Evolutionary conservation across 176 grass and related monocot genomes (phyloP).

Genomic region (Chloris gayana): DNA sequence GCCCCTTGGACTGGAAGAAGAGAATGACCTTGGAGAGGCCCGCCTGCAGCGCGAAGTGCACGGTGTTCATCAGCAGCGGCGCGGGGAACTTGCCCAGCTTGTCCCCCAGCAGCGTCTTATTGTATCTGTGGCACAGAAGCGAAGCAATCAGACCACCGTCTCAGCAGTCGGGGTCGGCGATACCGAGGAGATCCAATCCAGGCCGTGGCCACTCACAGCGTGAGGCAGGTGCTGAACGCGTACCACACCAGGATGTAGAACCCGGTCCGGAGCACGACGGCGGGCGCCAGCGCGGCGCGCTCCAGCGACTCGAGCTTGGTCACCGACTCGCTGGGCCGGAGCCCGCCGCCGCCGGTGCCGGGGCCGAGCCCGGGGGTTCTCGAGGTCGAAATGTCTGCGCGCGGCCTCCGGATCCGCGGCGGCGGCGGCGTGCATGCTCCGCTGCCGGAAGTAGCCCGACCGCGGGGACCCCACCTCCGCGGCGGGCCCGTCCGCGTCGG

Average conservation of each 20-base stretch:
- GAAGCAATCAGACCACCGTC: constrained; percentile 20
- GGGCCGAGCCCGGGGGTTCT: constrained; percentile 39
- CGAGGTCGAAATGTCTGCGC: constrained; percentile 65
- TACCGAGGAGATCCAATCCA: constrained; percentile 28
- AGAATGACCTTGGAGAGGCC: constrained; percentile 83
- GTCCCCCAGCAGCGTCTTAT: constrained; percentile 96
- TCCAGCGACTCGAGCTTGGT: constrained; percentile 86
- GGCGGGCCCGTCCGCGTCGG: constrained; percentile 29
- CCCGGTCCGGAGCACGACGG: constrained; percentile 63
- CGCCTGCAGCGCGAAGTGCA: constrained; percentile 98
- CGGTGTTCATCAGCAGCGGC: constrained; percentile 97
- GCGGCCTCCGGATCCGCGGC: constrained; percentile 41
- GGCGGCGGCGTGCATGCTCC: constrained; percentile 52
- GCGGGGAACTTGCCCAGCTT: constrained; percentile 99
- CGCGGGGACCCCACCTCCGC: constrained; percentile 57
- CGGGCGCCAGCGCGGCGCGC: constrained; percentile 61
- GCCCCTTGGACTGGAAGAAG: constrained; percentile 65
- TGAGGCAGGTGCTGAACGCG: constrained; percentile 98
- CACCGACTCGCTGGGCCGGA: constrained; percentile 72
- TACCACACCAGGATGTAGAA: constrained; percentile 98
- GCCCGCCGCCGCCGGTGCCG: not conserved
- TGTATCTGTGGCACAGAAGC: constrained; percentile 57
- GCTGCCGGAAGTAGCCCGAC: constrained; percentile 66
- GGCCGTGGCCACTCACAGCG: constrained; percentile 70
- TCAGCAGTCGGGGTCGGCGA: not conserved